Percentiles rank a stretch among this genome's conserved stretches.
These are phyloP conservation scores for Syzygium aqueum DNA, from an alignment of 345 rosid species.

Conservation along the genomic window DNA sequence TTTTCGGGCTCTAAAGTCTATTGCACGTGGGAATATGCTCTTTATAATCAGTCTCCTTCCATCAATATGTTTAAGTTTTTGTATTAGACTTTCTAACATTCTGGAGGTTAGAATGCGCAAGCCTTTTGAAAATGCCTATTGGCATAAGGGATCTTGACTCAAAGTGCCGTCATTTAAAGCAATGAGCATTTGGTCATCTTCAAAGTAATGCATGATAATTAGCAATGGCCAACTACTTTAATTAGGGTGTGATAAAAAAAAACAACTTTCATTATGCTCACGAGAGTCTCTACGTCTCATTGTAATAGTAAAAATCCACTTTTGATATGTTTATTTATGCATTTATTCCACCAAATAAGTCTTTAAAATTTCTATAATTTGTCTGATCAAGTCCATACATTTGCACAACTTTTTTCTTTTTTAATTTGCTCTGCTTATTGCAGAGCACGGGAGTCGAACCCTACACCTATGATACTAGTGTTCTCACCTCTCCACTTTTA, in stretches of 20 bases:
- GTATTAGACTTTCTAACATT: too few relatives aligned
- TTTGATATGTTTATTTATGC: background rate
- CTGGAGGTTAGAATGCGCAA: too few relatives aligned
- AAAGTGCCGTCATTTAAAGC: background rate
- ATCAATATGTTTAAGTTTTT: background rate
- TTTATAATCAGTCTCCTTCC: background rate
- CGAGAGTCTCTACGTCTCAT: background rate
- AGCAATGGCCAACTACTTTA: background rate
- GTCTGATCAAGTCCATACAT: background rate
- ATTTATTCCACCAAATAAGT: background rate
- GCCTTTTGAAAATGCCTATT: background rate
- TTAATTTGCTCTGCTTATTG: too few relatives aligned
- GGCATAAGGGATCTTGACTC: background rate
- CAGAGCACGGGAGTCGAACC: too few relatives aligned
- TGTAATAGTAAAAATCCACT: background rate
- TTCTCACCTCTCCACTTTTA: too few relatives aligned
- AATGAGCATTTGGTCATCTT: background rate
- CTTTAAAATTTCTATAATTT: background rate
- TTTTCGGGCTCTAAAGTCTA: too few relatives aligned
- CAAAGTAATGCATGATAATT: background rate
- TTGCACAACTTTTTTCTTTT: background rate
- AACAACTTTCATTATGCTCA: background rate
- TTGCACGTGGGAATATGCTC: background rate
- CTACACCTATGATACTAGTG: too few relatives aligned
- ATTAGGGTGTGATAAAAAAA: too few relatives aligned